Conservation (phyloP, 768 basidiomycete species). For the Terana coerulea region DNA sequence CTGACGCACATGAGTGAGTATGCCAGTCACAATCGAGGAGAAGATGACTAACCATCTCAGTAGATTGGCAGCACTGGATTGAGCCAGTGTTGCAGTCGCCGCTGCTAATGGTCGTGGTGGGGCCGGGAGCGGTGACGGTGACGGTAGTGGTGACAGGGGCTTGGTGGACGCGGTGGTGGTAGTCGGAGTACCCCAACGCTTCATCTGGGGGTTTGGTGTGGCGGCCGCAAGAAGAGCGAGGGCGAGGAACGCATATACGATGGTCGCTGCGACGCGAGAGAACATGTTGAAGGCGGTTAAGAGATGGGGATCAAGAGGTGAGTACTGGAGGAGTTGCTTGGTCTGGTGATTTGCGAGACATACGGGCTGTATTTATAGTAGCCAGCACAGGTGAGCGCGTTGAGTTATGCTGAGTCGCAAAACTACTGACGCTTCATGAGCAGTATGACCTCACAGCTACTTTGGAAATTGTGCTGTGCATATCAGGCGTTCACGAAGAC, state of each 20-base stretch:
- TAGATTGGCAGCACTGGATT: constrained; percentile 13
- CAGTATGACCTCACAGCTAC: no score
- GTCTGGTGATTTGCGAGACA: no score
- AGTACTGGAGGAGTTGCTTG: no score
- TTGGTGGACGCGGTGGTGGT: background rate
- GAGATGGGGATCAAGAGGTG: no score
- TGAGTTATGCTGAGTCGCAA: no score
- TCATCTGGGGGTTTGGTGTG: constrained; percentile 2
- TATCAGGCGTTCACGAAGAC: no score
- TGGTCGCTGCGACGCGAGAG: constrained; percentile 7
- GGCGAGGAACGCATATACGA: constrained; percentile 6
- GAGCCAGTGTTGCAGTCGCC: constrained; percentile 11
- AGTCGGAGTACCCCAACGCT: constrained; percentile 2
- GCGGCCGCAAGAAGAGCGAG: constrained; percentile 11
- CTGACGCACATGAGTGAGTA: no score
- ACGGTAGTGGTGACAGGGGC: constrained; percentile 4
- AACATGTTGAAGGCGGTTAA: constrained; percentile 16
- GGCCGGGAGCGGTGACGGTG: constrained; percentile 1
- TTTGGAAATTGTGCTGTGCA: no score
- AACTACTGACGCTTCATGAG: no score
- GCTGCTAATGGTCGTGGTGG: background rate
- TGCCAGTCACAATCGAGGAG: no score
- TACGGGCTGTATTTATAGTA: no score
- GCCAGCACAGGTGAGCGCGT: no score
- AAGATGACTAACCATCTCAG: background rate